Percentiles rank a stretch among this genome's conserved stretches.
Conservation (phyloP, 1,139 yeast species). For the Saccharomycopsis hybrid region DNA sequence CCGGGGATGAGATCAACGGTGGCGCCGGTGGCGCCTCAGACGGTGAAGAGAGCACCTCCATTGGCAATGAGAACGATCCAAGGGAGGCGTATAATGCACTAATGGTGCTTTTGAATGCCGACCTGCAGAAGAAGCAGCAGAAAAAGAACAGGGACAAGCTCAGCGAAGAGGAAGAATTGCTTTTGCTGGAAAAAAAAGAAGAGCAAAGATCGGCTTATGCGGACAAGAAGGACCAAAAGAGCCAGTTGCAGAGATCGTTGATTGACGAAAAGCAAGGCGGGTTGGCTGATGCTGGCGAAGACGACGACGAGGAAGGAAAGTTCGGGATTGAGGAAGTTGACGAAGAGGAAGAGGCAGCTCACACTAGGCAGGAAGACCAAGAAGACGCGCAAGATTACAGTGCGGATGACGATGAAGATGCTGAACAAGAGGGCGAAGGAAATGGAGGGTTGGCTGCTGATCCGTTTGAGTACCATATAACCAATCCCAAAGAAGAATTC, state of each 20-base stretch:
- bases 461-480: conserved; percentile 67
- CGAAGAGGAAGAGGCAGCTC: conserved; percentile 22
- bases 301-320: neutral
- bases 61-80: conserved; percentile 22
- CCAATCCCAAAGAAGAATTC: conserved; percentile 40
- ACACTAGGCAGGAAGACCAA: conserved; percentile 17
- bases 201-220: no score
- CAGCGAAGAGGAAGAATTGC: conserved; percentile 1
- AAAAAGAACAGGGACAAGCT: neutral
- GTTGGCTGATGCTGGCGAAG: no score
- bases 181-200: no score
- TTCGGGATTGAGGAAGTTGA: conserved; percentile 25
- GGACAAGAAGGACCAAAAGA: no score
- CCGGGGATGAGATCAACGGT: conserved; percentile 4
- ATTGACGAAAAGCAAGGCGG: no score
- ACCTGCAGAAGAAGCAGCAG: conserved; percentile 29
- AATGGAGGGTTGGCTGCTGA: neutral
- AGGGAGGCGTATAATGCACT: conserved; percentile 69
- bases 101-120: conserved; percentile 59
- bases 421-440: neutral
- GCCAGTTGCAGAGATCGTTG: neutral
- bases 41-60: conserved; percentile 9
- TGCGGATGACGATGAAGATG: conserved; percentile 13
- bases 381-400: conserved; percentile 14
- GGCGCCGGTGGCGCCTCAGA: no score